phyloP scores from a whole-genome alignment of 805 yeast species.

The Soucietia sequanensis region DNA sequence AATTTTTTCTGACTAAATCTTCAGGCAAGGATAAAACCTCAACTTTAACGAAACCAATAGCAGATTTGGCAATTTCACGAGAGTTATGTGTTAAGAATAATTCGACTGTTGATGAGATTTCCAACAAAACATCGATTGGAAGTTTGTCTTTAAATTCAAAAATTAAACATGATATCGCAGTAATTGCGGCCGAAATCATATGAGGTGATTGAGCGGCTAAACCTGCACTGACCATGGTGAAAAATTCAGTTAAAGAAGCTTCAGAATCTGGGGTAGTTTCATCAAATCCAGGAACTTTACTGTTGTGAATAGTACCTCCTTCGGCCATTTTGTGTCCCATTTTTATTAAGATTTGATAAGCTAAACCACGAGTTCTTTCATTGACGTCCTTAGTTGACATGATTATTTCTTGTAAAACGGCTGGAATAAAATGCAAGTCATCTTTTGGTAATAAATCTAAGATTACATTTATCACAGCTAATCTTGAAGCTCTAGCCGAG shows the following conservation, averaged over 20 bases:
- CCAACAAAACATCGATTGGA: slow-evolving; percentile 59
- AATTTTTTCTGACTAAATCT: slow-evolving; percentile 65
- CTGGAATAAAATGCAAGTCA: slow-evolving; percentile 76
- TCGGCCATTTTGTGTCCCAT: slow-evolving; percentile 78
- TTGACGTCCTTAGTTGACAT: slow-evolving; percentile 88
- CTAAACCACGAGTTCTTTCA: slow-evolving; percentile 83
- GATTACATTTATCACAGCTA: slow-evolving; percentile 62
- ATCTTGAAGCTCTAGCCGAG: slow-evolving; percentile 79
- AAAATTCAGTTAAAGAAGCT: slow-evolving; percentile 76
- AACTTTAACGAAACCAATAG: slow-evolving; percentile 92
- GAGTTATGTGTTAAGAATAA: slow-evolving; percentile 86
- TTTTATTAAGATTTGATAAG: slow-evolving; percentile 70
- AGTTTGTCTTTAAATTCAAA: slow-evolving; percentile 79
- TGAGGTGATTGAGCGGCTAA: slow-evolving; percentile 90
- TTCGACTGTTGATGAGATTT: slow-evolving; percentile 82
- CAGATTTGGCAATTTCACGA: slow-evolving; percentile 90
- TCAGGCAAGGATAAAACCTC: slow-evolving; percentile 80
- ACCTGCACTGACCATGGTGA: slow-evolving; percentile 95
- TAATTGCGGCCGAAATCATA: slow-evolving; percentile 92
- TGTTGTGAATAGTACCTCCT: slow-evolving; percentile 66
- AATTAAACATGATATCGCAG: slow-evolving; percentile 82
- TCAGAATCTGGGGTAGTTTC: slow-evolving; percentile 57
- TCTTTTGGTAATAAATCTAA: slow-evolving; percentile 60
- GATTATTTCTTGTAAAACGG: slow-evolving; percentile 82
- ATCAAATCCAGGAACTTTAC: slow-evolving; percentile 66